These are phyloP conservation scores for Vachellia collinsii DNA, from an alignment of 306 rosid genomes.

Conservation along the genomic window DNA sequence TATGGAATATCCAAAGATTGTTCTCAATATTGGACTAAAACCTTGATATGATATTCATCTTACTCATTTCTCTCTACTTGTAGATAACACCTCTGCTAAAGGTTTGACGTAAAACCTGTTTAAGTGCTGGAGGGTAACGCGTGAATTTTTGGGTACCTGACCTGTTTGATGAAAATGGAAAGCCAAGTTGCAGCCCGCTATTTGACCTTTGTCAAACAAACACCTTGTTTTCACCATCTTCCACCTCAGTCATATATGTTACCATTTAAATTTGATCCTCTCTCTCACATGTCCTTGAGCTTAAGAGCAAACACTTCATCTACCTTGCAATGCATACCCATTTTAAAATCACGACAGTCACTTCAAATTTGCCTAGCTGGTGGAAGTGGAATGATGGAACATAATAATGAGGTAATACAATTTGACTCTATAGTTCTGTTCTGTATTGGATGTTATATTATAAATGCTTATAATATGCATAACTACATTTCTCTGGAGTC, in stretches of 20 bases:
- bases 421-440: slow-evolving; percentile 12
- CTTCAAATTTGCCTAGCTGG: slow-evolving; percentile 52
- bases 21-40: not conserved
- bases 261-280: slow-evolving; percentile 15
- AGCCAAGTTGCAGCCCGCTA: slow-evolving; percentile 50
- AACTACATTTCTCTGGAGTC: not conserved
- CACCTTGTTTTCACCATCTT: slow-evolving; percentile 30
- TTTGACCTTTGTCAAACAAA: slow-evolving; percentile 40
- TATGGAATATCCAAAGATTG: not conserved
- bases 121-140: slow-evolving; percentile 39
- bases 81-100: not conserved
- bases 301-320: slow-evolving; percentile 20
- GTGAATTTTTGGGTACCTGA: slow-evolving; percentile 37
- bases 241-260: slow-evolving; percentile 31
- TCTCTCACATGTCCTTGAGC: slow-evolving; percentile 7
- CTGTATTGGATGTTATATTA: not conserved
- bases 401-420: slow-evolving; percentile 54
- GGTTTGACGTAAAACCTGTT: slow-evolving; percentile 27
- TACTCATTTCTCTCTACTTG: not conserved
- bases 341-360: slow-evolving; percentile 37
- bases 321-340: slow-evolving; percentile 31
- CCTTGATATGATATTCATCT: not conserved
- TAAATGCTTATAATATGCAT: not conserved
- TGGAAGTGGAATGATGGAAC: slow-evolving; percentile 53
- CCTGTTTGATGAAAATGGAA: slow-evolving; percentile 46